Evolutionary conservation across 192 early-diverging fungal genomes (phyloP).

Genomic region (Oehlia diaphana): DNA sequence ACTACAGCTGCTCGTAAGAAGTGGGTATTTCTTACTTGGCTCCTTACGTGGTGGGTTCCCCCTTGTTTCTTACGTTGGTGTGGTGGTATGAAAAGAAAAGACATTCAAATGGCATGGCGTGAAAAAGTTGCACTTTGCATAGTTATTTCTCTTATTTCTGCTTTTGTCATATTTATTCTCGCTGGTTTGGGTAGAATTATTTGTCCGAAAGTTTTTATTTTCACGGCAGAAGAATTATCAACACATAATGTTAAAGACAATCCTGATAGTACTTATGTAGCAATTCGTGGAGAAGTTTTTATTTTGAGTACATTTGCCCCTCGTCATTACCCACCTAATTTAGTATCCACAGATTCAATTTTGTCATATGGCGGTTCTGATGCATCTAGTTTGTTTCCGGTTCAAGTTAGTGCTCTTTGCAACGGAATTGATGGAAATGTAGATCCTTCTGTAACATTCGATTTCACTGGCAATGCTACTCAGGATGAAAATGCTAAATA

Average conservation of each 20-base stretch:
- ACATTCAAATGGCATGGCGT: constrained; percentile 92
- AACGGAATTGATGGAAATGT: constrained; percentile 49
- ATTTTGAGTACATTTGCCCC: constrained; percentile 68
- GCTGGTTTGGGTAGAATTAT: constrained; percentile 71
- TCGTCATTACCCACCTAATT: constrained; percentile 46
- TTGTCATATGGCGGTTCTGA: constrained; percentile 67
- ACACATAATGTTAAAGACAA: constrained; percentile 31
- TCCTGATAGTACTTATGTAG: constrained; percentile 57
- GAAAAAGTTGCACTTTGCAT: constrained; percentile 94
- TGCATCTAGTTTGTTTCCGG: constrained; percentile 66
- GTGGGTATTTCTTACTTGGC: constrained; percentile 85
- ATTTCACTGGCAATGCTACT: constrained; percentile 47
- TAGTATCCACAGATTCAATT: constrained; percentile 42
- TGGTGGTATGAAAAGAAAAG: constrained; percentile 76
- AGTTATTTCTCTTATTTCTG: constrained; percentile 78
- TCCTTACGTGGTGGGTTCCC: constrained; percentile 86
- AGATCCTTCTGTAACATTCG: constrained; percentile 45
- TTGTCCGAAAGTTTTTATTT: constrained; percentile 77
- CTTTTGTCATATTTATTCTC: constrained; percentile 83
- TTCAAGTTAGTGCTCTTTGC: constrained; percentile 61
- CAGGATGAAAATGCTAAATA: constrained; percentile 61
- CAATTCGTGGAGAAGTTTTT: constrained; percentile 84
- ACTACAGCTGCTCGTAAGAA: constrained; percentile 61
- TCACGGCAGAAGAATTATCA: constrained; percentile 62
- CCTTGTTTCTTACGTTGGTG: constrained; percentile 60